phyloP scores from a whole-genome alignment of 1,284 basidiomycete species.

The Apiotrichum akiyoshidainum region DNA sequence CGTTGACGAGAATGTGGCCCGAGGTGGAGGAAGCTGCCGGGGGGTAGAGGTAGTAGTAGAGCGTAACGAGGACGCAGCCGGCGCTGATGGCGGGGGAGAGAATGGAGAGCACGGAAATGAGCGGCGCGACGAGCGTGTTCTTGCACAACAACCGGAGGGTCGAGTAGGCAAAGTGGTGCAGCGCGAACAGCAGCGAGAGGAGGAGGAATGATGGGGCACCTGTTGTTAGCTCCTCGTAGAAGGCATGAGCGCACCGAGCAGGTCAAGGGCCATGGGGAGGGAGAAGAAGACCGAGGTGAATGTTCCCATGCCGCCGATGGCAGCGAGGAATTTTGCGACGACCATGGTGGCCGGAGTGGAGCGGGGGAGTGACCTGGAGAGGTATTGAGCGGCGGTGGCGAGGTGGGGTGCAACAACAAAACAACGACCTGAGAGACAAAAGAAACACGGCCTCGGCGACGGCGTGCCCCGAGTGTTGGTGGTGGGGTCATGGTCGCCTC shows the following conservation, averaged over 20 bases:
- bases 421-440: too few species aligned
- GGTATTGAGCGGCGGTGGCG: conserved; percentile 4
- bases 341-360: background rate
- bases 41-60: conserved; percentile 46
- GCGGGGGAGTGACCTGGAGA: background rate
- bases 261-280: conserved; percentile 45
- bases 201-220: conserved; percentile 51
- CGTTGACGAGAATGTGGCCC: conserved; percentile 41
- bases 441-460: too few species aligned
- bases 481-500: too few species aligned
- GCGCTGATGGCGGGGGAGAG: conserved; percentile 45
- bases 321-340: conserved; percentile 25
- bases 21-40: conserved; percentile 13
- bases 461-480: too few species aligned
- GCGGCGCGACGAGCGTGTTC: conserved; percentile 45
- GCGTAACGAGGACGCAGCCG: conserved; percentile 33
- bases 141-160: conserved; percentile 47
- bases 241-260: conserved; percentile 37
- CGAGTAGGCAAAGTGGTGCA: conserved; percentile 47
- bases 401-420: background rate
- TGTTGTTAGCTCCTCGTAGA: conserved; percentile 10
- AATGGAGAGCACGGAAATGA: conserved; percentile 45
- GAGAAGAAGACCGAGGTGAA: conserved; percentile 46
- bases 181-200: conserved; percentile 48
- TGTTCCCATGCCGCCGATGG: conserved; percentile 44